These are phyloP conservation scores for Ascoidea asiatica DNA, from an alignment of 805 yeast genomes.

Conservation along the genomic window DNA sequence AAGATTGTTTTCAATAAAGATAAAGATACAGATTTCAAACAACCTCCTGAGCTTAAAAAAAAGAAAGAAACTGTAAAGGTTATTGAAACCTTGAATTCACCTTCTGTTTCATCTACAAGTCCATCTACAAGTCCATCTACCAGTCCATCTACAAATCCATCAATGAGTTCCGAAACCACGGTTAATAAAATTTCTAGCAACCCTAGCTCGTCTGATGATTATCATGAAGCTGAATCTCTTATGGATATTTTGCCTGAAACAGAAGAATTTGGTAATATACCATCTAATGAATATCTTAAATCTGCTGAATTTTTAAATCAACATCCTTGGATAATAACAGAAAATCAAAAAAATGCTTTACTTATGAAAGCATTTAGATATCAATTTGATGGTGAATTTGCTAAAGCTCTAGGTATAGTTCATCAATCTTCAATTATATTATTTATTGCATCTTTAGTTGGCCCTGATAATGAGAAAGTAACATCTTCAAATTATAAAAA, in stretches of 20 bases:
- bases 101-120: constrained; percentile 5
- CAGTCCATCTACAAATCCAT: constrained; percentile 2
- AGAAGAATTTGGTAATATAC: constrained; percentile 44
- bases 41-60: constrained; percentile 15
- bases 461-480: constrained; percentile 19
- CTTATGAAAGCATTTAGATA: constrained; percentile 86
- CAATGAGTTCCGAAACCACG: constrained; percentile 3
- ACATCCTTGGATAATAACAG: constrained; percentile 56
- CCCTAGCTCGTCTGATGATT: constrained; percentile 15
- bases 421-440: constrained; percentile 72
- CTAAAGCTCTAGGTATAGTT: constrained; percentile 48
- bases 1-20: constrained; percentile 63
- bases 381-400: constrained; percentile 49
- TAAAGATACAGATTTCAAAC: constrained; percentile 15
- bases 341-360: constrained; percentile 82
- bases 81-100: constrained; percentile 21
- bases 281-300: constrained; percentile 29
- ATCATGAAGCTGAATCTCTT: constrained; percentile 27
- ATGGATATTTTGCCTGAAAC: constrained; percentile 52
- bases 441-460: constrained; percentile 37
- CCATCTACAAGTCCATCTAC: constrained; percentile 3
- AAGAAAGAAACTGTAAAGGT: constrained; percentile 10
- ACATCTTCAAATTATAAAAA: constrained; percentile 9
- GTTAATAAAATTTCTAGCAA: constrained; percentile 11
- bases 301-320: constrained; percentile 37